phyloP scores from a whole-genome alignment of 1,139 yeast genomes.

The Hanseniaspora gamundiae region DNA sequence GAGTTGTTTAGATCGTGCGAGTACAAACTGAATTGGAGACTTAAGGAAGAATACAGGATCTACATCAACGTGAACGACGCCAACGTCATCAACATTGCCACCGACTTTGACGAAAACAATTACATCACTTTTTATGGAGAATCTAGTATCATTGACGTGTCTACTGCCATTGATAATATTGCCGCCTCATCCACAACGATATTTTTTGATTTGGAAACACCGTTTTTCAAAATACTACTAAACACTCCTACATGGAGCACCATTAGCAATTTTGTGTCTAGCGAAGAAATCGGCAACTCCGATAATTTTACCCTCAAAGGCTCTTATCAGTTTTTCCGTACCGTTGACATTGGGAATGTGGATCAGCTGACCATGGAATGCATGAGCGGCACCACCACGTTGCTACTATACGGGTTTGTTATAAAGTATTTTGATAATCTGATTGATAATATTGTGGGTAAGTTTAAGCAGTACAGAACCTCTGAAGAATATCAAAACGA shows the following conservation, averaged over 20 bases:
- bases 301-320: conserved; percentile 52
- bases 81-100: conserved; percentile 78
- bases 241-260: conserved; percentile 94
- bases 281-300: conserved; percentile 54
- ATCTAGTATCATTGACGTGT: conserved; percentile 34
- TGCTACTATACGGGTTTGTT: conserved; percentile 69
- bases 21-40: conserved; percentile 50
- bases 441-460: conserved; percentile 85
- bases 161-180: conserved; percentile 52
- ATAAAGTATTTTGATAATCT: conserved; percentile 65
- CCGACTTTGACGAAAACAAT: conserved; percentile 70
- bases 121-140: conserved; percentile 66
- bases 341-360: conserved; percentile 50
- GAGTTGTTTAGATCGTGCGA: conserved; percentile 44
- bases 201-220: conserved; percentile 42
- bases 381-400: conserved; percentile 51
- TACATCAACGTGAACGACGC: conserved; percentile 73
- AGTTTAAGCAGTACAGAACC: conserved; percentile 68
- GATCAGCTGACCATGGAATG: conserved; percentile 60
- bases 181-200: conserved; percentile 46
- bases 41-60: conserved; percentile 39
- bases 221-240: conserved; percentile 47
- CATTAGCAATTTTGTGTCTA: conserved; percentile 51
- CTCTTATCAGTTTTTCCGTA: conserved; percentile 47
- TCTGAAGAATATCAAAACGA: conserved; percentile 50